A percentile compares a stretch with the other conserved stretches of the same genome.
Evolutionary conservation across 176 grass and related monocot genomes (phyloP).

Genomic region (Echinochloa phyllopogon): DNA sequence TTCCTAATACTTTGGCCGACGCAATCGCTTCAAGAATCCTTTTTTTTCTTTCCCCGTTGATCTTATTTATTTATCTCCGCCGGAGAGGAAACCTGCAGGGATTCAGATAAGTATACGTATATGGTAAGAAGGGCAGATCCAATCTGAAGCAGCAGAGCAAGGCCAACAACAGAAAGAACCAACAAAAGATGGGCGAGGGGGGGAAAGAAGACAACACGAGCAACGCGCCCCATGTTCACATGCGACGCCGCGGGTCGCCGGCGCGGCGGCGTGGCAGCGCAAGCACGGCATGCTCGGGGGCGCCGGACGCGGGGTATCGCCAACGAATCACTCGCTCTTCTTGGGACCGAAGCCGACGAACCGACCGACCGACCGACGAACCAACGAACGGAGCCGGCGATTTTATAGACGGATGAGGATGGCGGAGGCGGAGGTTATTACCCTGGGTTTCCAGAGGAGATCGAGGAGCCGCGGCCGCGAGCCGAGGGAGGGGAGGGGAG

Average conservation of each 20-base stretch:
- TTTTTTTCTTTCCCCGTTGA: neutral
- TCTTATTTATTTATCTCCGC: slow-evolving; percentile 1
- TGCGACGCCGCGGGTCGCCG: slow-evolving; percentile 35
- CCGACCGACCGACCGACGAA: neutral
- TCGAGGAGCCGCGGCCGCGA: neutral
- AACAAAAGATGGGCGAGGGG: too few species aligned
- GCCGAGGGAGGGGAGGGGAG: neutral
- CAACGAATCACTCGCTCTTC: neutral
- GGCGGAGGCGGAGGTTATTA: slow-evolving; percentile 12
- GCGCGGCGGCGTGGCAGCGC: neutral
- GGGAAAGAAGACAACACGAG: slow-evolving; percentile 20
- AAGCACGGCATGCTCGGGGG: neutral
- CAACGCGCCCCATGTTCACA: slow-evolving; percentile 35
- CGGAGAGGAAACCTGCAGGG: slow-evolving; percentile 24
- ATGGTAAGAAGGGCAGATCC: slow-evolving; percentile 25
- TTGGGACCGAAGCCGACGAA: neutral
- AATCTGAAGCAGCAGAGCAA: slow-evolving; percentile 28
- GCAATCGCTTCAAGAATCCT: neutral
- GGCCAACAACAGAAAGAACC: neutral
- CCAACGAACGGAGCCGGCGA: neutral
- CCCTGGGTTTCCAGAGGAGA: slow-evolving; percentile 1
- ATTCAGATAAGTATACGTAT: neutral
- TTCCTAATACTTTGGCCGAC: neutral
- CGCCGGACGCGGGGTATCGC: neutral
- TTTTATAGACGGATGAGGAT: slow-evolving; percentile 5